Evolutionary conservation across 2,329 filamentous ascomycete genomes (phyloP).

Genomic region (Didymella exigua): DNA sequence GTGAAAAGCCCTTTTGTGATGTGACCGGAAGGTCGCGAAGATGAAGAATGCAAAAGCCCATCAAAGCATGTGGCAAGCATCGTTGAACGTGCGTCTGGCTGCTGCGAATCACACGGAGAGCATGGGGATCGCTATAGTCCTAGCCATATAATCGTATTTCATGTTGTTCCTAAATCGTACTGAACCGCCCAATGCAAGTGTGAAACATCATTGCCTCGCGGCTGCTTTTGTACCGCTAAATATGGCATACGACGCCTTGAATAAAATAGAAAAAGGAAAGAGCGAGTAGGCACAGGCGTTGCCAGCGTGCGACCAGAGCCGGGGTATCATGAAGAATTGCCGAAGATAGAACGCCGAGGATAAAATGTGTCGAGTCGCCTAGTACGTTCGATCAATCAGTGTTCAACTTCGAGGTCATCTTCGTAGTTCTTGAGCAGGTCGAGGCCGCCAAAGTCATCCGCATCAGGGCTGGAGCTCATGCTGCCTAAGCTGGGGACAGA

Average conservation of each 20-base stretch:
- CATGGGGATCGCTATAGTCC: too few species aligned
- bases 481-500: slow-evolving; percentile 20
- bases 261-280: neutral
- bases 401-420: slow-evolving; percentile 12
- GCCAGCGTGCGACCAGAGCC: neutral
- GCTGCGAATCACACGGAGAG: too few species aligned
- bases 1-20: too few species aligned
- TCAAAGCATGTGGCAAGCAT: too few species aligned
- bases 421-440: slow-evolving; percentile 43
- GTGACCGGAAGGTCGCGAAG: too few species aligned
- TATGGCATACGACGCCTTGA: neutral
- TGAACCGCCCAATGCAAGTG: neutral
- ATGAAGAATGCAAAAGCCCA: too few species aligned
- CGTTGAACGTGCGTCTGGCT: neutral
- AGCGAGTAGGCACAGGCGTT: neutral
- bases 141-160: neutral
- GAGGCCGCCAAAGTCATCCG: slow-evolving; percentile 37
- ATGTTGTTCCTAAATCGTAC: neutral
- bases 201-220: neutral
- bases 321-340: slow-evolving; percentile 15
- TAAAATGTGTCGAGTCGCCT: neutral
- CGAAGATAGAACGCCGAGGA: slow-evolving; percentile 3
- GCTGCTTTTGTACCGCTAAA: neutral
- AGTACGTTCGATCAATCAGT: neutral
- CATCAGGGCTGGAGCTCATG: slow-evolving; percentile 17